phyloP scores from a whole-genome alignment of 108 stramenopile species.

The Cyclotella sp. region DNA sequence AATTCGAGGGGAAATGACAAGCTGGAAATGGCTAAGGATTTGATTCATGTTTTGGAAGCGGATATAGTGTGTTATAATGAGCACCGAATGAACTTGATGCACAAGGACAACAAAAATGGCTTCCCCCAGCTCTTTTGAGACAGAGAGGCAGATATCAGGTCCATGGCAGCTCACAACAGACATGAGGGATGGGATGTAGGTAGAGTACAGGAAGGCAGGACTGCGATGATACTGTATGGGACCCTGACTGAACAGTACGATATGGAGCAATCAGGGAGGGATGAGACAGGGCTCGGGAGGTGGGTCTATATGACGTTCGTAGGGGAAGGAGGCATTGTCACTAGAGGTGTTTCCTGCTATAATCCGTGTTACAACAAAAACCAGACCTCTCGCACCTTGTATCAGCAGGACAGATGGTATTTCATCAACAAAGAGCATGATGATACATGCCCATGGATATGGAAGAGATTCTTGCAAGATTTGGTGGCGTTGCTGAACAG shows the following conservation, averaged over 20 bases:
- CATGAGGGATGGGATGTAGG: neutral
- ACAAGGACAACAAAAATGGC: constrained; percentile 17
- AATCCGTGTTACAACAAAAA: too few relatives aligned
- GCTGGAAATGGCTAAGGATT: neutral
- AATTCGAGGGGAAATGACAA: neutral
- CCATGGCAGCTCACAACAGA: neutral
- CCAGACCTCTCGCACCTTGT: too few relatives aligned
- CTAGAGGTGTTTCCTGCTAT: neutral
- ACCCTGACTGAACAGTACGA: neutral
- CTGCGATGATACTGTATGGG: neutral
- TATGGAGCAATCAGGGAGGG: neutral
- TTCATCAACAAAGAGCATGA: neutral
- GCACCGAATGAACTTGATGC: neutral
- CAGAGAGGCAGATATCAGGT: constrained; percentile 3
- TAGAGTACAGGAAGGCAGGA: neutral
- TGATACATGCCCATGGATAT: neutral
- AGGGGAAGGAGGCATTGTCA: neutral
- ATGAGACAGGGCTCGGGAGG: constrained; percentile 4
- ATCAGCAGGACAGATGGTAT: constrained; percentile 20
- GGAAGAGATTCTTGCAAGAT: constrained; percentile 8
- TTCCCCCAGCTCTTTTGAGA: constrained; percentile 11
- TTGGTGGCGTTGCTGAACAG: neutral
- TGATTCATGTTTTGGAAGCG: constrained; percentile 19
- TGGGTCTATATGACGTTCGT: neutral
- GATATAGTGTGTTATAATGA: constrained; percentile 15